Percentiles rank a stretch among this genome's conserved stretches.
phyloP scores from a whole-genome alignment of 345 rosid species.

The Aethionema arabicum region DNA sequence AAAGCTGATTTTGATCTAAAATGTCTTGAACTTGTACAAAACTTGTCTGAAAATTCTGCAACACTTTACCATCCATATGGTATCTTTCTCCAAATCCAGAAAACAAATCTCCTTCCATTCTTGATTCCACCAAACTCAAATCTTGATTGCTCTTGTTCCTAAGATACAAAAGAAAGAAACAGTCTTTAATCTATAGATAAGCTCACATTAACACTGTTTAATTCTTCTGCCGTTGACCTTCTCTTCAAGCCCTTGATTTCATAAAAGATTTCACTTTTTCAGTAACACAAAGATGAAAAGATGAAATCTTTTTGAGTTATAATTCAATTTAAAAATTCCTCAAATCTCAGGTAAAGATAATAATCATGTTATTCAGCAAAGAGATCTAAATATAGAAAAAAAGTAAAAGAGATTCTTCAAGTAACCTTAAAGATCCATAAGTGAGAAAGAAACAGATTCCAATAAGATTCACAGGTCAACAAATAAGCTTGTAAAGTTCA shows the following conservation, averaged over 20 bases:
- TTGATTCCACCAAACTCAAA: conserved; percentile 33
- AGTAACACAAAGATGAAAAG: conserved; percentile 12
- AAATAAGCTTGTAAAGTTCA: not conserved
- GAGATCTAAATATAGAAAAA: conserved; percentile 30
- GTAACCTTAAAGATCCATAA: conserved; percentile 15
- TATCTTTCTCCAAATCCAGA: conserved; percentile 56
- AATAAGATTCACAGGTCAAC: conserved; percentile 10
- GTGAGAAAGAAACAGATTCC: conserved; percentile 27
- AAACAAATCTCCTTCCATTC: conserved; percentile 78
- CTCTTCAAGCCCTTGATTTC: conserved; percentile 27
- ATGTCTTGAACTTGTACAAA: conserved; percentile 80
- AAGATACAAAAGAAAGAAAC: conserved; percentile 7
- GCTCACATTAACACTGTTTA: conserved; percentile 11
- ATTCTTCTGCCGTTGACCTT: conserved; percentile 29
- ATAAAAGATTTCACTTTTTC: conserved; percentile 23
- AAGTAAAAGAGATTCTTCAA: conserved; percentile 22
- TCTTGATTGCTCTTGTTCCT: conserved; percentile 34
- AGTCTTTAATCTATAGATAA: not conserved
- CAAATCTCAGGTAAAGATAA: conserved; percentile 27
- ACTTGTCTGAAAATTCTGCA: conserved; percentile 75
- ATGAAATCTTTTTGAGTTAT: conserved; percentile 4
- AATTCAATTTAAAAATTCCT: conserved; percentile 16
- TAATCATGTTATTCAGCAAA: conserved; percentile 21
- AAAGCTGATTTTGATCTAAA: conserved; percentile 74
- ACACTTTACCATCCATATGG: conserved; percentile 55